These are phyloP conservation scores for Fragilariopsis cylindrus DNA, from an alignment of 108 stramenopile species.

Conservation along the genomic window DNA sequence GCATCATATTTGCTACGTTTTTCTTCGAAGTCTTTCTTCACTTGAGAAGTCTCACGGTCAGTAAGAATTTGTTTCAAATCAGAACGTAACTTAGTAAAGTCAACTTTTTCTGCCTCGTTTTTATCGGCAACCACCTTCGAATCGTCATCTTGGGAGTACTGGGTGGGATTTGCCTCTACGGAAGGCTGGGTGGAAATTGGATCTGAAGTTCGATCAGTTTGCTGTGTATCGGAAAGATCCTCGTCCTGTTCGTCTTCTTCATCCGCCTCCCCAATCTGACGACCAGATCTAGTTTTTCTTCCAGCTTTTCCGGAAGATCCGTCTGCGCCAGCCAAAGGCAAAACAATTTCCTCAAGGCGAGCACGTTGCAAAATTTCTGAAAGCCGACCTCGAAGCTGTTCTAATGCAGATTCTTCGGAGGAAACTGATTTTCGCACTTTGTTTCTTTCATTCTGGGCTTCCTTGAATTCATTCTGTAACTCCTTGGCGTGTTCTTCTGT, in stretches of 20 bases:
- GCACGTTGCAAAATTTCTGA: slow-evolving; percentile 92
- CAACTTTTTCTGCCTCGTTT: slow-evolving; percentile 66
- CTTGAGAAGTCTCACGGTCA: slow-evolving; percentile 72
- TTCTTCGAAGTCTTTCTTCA: slow-evolving; percentile 79
- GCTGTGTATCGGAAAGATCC: slow-evolving; percentile 23
- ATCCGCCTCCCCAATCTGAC: slow-evolving; percentile 35
- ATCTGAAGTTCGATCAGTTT: slow-evolving; percentile 2
- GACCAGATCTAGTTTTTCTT: slow-evolving; percentile 36
- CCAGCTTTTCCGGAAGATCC: slow-evolving; percentile 1
- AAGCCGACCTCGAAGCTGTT: slow-evolving; percentile 81
- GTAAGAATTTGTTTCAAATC: slow-evolving; percentile 60
- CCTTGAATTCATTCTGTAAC: slow-evolving; percentile 61
- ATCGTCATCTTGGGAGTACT: slow-evolving; percentile 82
- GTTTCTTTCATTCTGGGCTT: slow-evolving; percentile 62
- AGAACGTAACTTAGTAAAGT: slow-evolving; percentile 70
- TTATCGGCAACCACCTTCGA: slow-evolving; percentile 78
- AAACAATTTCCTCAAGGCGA: slow-evolving; percentile 84
- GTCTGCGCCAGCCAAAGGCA: slow-evolving; percentile 62
- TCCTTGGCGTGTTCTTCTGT: slow-evolving; percentile 65
- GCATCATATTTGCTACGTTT: slow-evolving; percentile 63
- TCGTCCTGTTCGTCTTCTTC: slow-evolving; percentile 58
- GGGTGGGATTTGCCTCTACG: slow-evolving; percentile 24
- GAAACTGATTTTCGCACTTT: slow-evolving; percentile 63
- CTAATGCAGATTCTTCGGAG: slow-evolving; percentile 66
- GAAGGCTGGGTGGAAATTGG: slow-evolving; percentile 9